Conservation (phyloP, 768 basidiomycete species). For the Boletus reticuloceps region DNA sequence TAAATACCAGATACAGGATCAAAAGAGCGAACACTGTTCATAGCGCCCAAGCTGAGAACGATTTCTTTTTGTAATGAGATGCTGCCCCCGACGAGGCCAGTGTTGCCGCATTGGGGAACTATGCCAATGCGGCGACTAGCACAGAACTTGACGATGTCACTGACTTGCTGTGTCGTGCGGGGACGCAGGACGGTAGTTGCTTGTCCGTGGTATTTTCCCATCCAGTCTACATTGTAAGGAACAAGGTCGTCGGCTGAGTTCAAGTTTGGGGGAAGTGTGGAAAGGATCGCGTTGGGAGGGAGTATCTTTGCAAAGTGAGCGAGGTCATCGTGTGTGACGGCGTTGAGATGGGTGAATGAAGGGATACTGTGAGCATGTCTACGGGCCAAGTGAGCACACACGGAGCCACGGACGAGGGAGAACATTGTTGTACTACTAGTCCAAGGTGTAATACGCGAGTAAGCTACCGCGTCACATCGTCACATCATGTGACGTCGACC, state of each 20-base stretch:
- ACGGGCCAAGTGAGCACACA: not conserved
- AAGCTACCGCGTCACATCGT: no score
- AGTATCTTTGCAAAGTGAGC: conserved; percentile 68
- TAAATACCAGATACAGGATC: conserved; percentile 75
- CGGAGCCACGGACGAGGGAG: not conserved
- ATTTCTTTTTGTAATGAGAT: conserved; percentile 88
- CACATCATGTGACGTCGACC: conserved; percentile 8
- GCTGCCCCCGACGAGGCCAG: conserved; percentile 94
- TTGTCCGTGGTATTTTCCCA: conserved; percentile 89
- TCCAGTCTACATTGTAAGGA: conserved; percentile 90
- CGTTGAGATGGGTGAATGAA: conserved; percentile 35
- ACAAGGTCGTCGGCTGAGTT: conserved; percentile 62
- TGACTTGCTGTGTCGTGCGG: conserved; percentile 83
- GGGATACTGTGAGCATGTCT: conserved; percentile 24
- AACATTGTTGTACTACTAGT: conserved; percentile 4
- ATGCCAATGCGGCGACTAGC: conserved; percentile 78
- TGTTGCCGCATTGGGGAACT: conserved; percentile 98
- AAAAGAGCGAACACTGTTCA: conserved; percentile 80
- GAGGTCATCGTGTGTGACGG: conserved; percentile 58
- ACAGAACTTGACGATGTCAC: conserved; percentile 85
- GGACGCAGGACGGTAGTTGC: conserved; percentile 88
- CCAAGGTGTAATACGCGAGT: no score
- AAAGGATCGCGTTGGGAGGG: conserved; percentile 59
- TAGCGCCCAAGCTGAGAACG: conserved; percentile 77
- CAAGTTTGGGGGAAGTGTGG: conserved; percentile 55